Conservation (phyloP, 306 rosid species). For the Vigna trinervia region DNA sequence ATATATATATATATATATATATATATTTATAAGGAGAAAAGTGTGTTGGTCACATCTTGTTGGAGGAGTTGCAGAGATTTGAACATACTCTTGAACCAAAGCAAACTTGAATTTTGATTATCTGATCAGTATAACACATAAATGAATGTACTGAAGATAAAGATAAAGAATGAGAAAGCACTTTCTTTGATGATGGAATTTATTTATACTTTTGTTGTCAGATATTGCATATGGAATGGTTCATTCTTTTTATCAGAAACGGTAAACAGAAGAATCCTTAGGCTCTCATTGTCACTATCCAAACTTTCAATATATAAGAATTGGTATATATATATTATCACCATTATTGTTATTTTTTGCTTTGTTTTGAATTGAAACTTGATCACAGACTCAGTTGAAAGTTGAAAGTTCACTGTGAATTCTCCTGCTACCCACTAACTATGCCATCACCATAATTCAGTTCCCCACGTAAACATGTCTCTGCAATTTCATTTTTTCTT, state of each 20-base stretch:
- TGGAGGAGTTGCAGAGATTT: conserved; percentile 16
- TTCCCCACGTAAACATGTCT: conserved; percentile 25
- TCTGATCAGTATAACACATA: not conserved
- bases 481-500: conserved; percentile 33
- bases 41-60: conserved; percentile 15
- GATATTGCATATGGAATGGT: conserved; percentile 12
- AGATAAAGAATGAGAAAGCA: not conserved
- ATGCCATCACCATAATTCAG: conserved; percentile 40
- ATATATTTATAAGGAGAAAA: not conserved
- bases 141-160: conserved; percentile 1
- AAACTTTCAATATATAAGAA: too few relatives aligned
- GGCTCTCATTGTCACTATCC: too few relatives aligned
- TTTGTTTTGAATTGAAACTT: not conserved
- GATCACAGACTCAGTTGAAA: too few relatives aligned
- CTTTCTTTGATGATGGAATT: conserved; percentile 21
- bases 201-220: conserved; percentile 9
- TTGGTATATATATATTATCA: too few relatives aligned
- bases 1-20: not conserved
- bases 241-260: not conserved
- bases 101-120: conserved; percentile 26
- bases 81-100: not conserved
- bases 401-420: not conserved
- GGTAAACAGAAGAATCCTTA: too few relatives aligned
- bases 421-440: conserved; percentile 41
- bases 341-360: too few relatives aligned